Conservation (phyloP, 2,329 filamentous ascomycete genomes). For the Pestalotiopsis sp. region DNA sequence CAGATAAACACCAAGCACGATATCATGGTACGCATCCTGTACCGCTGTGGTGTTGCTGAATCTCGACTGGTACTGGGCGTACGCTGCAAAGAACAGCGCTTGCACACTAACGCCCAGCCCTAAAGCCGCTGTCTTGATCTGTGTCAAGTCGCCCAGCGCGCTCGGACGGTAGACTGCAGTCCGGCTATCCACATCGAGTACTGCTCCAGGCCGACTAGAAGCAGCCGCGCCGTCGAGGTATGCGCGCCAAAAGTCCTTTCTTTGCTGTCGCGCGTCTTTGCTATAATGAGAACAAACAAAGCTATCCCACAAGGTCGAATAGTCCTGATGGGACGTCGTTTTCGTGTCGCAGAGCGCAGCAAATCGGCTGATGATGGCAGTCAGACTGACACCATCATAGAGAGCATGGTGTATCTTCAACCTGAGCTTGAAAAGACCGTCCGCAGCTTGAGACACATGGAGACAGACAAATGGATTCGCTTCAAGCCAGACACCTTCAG, state of each 20-base stretch:
- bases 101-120: conserved; percentile 67
- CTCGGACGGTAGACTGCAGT: conserved; percentile 19
- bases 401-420: conserved; percentile 81
- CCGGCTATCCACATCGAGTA: conserved; percentile 3
- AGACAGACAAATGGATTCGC: conserved; percentile 29
- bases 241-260: conserved; percentile 45
- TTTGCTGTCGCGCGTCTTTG: conserved; percentile 15
- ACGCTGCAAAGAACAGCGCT: conserved; percentile 73
- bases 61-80: conserved; percentile 49
- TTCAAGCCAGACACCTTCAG: conserved; percentile 25
- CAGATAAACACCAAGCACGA: conserved; percentile 80
- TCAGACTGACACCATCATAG: conserved; percentile 84
- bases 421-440: conserved; percentile 37
- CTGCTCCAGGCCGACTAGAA: not conserved
- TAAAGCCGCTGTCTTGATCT: conserved; percentile 23
- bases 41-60: not conserved
- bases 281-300: conserved; percentile 25
- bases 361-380: conserved; percentile 56
- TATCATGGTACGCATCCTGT: conserved; percentile 30
- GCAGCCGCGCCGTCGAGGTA: conserved; percentile 40
- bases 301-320: conserved; percentile 25
- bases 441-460: conserved; percentile 15
- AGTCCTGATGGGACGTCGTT: not conserved
- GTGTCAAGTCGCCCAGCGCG: conserved; percentile 17
- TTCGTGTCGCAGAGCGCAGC: conserved; percentile 22